Base-by-base conservation (phyloP, 768 basidiomycete species). In the Xanthoconium purpureum region DNA sequence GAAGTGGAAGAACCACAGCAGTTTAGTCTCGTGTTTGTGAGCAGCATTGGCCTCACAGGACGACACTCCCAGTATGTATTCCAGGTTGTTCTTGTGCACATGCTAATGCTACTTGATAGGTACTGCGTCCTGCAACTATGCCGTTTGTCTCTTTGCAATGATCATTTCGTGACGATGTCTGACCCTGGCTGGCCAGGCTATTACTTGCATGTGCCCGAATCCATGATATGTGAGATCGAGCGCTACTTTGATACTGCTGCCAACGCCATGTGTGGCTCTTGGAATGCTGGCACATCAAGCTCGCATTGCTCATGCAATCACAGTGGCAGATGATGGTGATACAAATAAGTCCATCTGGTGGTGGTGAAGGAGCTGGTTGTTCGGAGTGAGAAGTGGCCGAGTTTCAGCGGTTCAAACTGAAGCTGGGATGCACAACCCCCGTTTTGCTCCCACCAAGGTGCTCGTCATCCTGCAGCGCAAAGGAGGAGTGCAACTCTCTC, bases 191-290 rank as follows among this genome's bases (percentile, higher is more conserved):
- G 38, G 97, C 24, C 24, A 24, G 97, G 51, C 81, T 99, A 38
- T 82, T 99, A 46, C 94, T 24, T 24, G 24, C 4, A 96, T 58
- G 96, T 98, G 33, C 91, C 96, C 63, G 97, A 99, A 73, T 99
- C 98, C 77, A 97, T 92, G 12, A 97, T 98, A 95, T 96, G 94
- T 44, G 97, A 99, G 77, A 97, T 99, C 69, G 97, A 99, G 75
- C 97, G 98, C 77, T 99, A 79, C 62, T 97, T 99, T 63, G 97
- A 98, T 77, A 96, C 97, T 14, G 80, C 81, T 40, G 87, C 97
- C 77, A 99, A 98, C 75, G 72, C 6, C 97, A 98, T 73, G 76
- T 80, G 28, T 82, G 85, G n/a, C 98, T 98, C 78, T 67, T 70
- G 47, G 91, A 95, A 61, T 84, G 89, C 56, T 84, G 84, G 55